A percentile compares a stretch with the other conserved stretches of the same genome.
These are phyloP conservation scores for Lactarius indigo DNA, from an alignment of 768 basidiomycete genomes.

Conservation along the genomic window DNA sequence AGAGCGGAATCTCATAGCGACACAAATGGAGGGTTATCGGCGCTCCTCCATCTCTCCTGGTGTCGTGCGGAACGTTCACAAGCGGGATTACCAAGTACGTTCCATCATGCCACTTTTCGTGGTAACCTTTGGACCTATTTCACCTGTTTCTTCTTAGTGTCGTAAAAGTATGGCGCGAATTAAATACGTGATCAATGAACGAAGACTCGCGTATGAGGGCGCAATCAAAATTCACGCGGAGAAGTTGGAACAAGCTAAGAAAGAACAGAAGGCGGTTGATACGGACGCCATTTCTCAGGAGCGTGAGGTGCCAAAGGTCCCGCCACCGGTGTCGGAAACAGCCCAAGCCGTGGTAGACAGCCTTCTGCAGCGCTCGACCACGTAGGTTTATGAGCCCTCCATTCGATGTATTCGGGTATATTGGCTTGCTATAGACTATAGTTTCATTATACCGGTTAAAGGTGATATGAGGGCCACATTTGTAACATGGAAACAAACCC, in stretches of 20 bases:
- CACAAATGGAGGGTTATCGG: constrained; percentile 77
- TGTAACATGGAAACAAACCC: neutral
- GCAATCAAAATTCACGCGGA: constrained; percentile 39
- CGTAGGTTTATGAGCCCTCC: neutral
- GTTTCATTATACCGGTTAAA: neutral
- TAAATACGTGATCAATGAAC: constrained; percentile 88
- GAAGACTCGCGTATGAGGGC: constrained; percentile 77
- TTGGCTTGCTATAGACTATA: neutral
- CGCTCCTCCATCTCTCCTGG: constrained; percentile 43
- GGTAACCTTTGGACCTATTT: neutral
- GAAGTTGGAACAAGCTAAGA: constrained; percentile 17
- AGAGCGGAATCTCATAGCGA: constrained; percentile 87
- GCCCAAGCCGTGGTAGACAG: constrained; percentile 6
- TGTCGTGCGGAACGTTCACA: constrained; percentile 1
- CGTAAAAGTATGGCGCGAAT: constrained; percentile 97
- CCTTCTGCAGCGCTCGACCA: neutral
- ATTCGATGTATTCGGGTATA: neutral
- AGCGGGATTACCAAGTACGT: constrained; percentile 22
- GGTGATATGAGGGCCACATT: neutral
- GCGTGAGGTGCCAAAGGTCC: constrained; percentile 8
- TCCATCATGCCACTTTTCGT: constrained; percentile 3
- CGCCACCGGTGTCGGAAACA: constrained; percentile 6
- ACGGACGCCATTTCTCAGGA: constrained; percentile 11
- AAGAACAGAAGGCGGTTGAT: neutral
- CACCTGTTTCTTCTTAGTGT: constrained; percentile 45